Conservation (phyloP, 202 grass and related monocot genomes). For the Alloteropsis angusta region DNA sequence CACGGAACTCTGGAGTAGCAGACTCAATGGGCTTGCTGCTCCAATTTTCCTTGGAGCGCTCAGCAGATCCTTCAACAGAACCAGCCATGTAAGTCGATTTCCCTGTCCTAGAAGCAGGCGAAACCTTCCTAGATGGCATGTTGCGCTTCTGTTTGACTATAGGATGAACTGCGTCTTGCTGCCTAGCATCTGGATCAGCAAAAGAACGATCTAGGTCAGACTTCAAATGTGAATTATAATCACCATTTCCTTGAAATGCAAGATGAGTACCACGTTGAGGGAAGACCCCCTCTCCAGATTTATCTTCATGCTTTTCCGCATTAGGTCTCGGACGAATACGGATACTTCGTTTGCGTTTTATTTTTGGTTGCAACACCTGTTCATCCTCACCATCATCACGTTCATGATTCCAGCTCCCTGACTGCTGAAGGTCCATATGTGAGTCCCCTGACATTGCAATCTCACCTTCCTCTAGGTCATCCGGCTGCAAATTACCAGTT, state of each 20-base stretch:
- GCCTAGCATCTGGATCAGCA: slow-evolving; percentile 38
- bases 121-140: slow-evolving; percentile 58
- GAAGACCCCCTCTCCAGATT: slow-evolving; percentile 41
- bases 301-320: slow-evolving; percentile 56
- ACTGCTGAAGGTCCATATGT: slow-evolving; percentile 72
- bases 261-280: slow-evolving; percentile 32
- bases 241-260: slow-evolving; percentile 33
- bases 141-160: slow-evolving; percentile 59
- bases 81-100: slow-evolving; percentile 56
- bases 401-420: slow-evolving; percentile 75
- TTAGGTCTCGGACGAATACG: slow-evolving; percentile 65
- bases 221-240: slow-evolving; percentile 42
- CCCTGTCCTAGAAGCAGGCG: slow-evolving; percentile 47
- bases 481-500: slow-evolving; percentile 41
- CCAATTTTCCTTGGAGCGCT: slow-evolving; percentile 57
- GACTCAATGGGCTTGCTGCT: slow-evolving; percentile 41
- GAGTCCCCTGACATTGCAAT: slow-evolving; percentile 91
- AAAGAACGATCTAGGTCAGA: slow-evolving; percentile 32
- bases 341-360: slow-evolving; percentile 83
- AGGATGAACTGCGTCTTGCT: slow-evolving; percentile 27
- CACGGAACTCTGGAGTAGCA: slow-evolving; percentile 23
- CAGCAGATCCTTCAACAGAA: slow-evolving; percentile 43
- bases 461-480: slow-evolving; percentile 97
- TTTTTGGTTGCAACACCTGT: slow-evolving; percentile 72
- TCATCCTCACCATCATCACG: slow-evolving; percentile 83